Evolutionary conservation across 1,284 basidiomycete species (phyloP).

Genomic region (Caloboletus inedulis): DNA sequence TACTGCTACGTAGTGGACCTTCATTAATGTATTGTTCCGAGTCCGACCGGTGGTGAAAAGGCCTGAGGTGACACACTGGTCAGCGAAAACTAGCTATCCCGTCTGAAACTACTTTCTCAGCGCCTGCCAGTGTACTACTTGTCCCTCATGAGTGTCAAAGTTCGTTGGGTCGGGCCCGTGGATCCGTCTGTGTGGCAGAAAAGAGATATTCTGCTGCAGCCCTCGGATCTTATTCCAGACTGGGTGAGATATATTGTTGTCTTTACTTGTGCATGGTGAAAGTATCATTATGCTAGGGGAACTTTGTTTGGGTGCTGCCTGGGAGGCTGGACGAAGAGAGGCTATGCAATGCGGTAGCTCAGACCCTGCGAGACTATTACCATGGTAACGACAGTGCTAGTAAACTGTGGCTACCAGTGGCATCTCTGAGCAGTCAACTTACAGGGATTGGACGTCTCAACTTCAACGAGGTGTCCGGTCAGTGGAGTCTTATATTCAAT

Average conservation of each 20-base stretch:
- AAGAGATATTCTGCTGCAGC: neutral
- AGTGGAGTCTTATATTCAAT: conserved; percentile 1
- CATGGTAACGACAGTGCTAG: neutral
- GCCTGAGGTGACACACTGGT: neutral
- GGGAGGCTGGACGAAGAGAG: neutral
- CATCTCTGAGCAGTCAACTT: neutral
- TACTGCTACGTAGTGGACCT: too few relatives aligned
- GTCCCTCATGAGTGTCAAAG: neutral
- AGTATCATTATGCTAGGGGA: neutral
- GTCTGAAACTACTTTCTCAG: neutral
- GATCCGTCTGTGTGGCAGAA: neutral
- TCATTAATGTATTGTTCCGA: neutral
- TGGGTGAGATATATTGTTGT: conserved; percentile 1
- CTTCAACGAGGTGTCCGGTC: neutral
- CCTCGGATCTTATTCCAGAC: conserved; percentile 2
- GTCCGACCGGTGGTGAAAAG: neutral
- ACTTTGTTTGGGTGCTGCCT: conserved; percentile 7
- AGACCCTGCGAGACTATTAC: neutral
- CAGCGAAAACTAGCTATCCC: too few relatives aligned
- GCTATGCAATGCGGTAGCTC: conserved; percentile 1
- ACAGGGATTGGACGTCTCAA: neutral
- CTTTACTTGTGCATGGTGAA: neutral
- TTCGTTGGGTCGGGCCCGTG: conserved; percentile 1
- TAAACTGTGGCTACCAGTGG: neutral
- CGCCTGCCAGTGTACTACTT: neutral